Conservation (phyloP, 1,284 basidiomycete species). For the Austroboletus niveus region DNA sequence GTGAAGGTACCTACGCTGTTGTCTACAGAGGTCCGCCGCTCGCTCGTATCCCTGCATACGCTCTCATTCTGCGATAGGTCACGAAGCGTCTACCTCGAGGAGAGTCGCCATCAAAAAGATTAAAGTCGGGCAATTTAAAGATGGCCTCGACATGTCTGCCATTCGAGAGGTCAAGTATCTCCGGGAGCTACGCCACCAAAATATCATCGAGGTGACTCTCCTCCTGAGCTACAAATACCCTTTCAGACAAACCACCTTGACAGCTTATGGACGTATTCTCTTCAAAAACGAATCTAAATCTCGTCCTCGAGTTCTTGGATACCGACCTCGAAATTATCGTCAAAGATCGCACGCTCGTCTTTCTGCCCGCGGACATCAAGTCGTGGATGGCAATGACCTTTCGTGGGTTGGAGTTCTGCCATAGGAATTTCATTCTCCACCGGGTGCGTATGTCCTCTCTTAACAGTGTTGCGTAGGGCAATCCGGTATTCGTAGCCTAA, state of each 20-base stretch:
- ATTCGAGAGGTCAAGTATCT: constrained; percentile 98
- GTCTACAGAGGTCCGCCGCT: constrained; percentile 83
- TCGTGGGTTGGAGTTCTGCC: constrained; percentile 95
- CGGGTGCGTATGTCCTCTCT: constrained; percentile 56
- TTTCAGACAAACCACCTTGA: background rate
- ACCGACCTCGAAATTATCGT: constrained; percentile 98
- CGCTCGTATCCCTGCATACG: background rate
- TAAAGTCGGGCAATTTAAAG: constrained; percentile 95
- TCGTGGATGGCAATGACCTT: constrained; percentile 99
- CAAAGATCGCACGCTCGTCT: constrained; percentile 88
- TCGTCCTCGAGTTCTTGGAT: constrained; percentile 96
- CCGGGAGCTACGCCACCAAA: constrained; percentile 90
- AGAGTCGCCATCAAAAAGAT: constrained; percentile 98
- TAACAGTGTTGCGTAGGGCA: constrained; percentile 8
- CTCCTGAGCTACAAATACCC: no score
- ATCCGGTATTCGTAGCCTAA: constrained; percentile 1
- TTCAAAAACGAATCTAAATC: constrained; percentile 93
- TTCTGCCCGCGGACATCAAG: constrained; percentile 95
- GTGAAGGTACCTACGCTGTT: constrained; percentile 97
- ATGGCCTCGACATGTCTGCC: constrained; percentile 98
- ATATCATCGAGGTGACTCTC: constrained; percentile 80
- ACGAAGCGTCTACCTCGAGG: constrained; percentile 65
- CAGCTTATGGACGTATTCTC: constrained; percentile 98
- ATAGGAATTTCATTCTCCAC: constrained; percentile 91
- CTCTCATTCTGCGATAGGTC: constrained; percentile 42